Evolutionary conservation across 306 rosid species (phyloP).

Genomic region (Biancaea sappan): DNA sequence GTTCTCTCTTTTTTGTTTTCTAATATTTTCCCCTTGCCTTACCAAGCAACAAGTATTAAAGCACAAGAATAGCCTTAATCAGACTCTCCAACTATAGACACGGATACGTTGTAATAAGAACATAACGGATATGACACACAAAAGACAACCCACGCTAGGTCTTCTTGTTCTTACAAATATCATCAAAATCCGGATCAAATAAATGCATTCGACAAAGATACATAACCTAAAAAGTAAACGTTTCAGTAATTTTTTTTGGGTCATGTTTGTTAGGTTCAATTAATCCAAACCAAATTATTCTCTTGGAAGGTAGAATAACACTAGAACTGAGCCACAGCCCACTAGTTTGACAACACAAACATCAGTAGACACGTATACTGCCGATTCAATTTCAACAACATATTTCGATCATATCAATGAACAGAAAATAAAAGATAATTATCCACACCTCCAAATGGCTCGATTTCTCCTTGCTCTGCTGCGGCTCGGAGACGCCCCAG

Average conservation of each 20-base stretch:
- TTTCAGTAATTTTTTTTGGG: too few relatives aligned
- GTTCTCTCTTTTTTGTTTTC: not conserved
- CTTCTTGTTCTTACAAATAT: not conserved
- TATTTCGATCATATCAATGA: not conserved
- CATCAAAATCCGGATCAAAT: not conserved
- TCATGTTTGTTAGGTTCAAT: too few relatives aligned
- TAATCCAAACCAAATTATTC: not conserved
- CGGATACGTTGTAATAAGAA: not conserved
- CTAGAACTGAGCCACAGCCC: not conserved
- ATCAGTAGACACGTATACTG: not conserved
- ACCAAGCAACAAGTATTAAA: not conserved
- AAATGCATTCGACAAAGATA: not conserved
- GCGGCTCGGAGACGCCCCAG: constrained; percentile 59
- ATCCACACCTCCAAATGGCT: constrained; percentile 58
- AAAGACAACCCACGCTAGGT: not conserved
- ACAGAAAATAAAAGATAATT: constrained; percentile 47
- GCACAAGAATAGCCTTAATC: not conserved
- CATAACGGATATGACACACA: not conserved
- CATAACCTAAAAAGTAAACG: not conserved
- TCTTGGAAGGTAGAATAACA: not conserved
- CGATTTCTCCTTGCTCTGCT: constrained; percentile 46
- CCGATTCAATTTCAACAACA: not conserved
- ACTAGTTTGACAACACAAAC: not conserved
- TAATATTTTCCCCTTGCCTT: not conserved
- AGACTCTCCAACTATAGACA: not conserved